These are phyloP conservation scores for Taphrina deformans DNA, from an alignment of 1,139 yeast genomes.

Conservation along the genomic window DNA sequence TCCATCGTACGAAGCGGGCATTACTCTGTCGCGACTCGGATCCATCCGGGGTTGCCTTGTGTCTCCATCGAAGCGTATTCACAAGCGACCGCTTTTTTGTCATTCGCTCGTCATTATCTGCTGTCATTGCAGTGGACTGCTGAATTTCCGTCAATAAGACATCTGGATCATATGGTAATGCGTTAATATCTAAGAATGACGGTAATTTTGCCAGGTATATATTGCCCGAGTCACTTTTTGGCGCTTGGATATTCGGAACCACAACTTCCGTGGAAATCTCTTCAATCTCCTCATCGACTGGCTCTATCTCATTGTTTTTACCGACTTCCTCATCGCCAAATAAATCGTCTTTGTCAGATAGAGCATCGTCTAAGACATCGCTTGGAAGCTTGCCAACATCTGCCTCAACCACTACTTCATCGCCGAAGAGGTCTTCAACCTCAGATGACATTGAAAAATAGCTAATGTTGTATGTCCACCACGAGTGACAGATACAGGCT, in stretches of 20 bases:
- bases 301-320: neutral
- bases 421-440: conserved; percentile 20
- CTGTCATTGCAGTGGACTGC: neutral
- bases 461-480: no score
- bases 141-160: conserved; percentile 3
- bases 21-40: conserved; percentile 66
- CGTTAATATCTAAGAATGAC: neutral
- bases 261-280: neutral
- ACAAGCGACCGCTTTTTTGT: conserved; percentile 50
- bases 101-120: neutral
- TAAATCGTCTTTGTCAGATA: conserved; percentile 5
- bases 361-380: neutral
- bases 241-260: neutral
- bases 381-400: neutral
- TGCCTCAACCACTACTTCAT: neutral
- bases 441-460: neutral
- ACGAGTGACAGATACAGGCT: no score
- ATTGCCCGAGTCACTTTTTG: neutral
- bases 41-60: conserved; percentile 63
- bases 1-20: conserved; percentile 89
- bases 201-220: conserved; percentile 16
- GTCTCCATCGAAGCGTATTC: conserved; percentile 91
- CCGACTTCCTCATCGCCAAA: neutral
- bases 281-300: neutral
- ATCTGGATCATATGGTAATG: conserved; percentile 14